Evolutionary conservation across 306 rosid genomes (phyloP), one percentile per base, ranked within the genome.

Genomic region (Abrus precatorius): DNA sequence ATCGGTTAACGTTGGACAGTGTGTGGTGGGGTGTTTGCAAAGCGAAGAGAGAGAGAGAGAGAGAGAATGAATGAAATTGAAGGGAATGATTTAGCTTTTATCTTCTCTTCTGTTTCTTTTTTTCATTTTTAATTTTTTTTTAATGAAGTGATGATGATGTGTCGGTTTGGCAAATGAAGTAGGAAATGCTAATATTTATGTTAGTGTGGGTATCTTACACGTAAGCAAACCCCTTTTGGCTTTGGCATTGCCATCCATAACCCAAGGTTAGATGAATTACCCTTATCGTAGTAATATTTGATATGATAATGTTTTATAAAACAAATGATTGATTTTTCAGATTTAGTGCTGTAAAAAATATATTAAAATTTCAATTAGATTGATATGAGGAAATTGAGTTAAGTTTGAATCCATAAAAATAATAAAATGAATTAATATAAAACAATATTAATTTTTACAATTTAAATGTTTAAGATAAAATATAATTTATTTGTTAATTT

Each of bases 121-220:
- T 30, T 3, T 6, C 12, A 12, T 1, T 67, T 28, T 28, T 1
- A 3, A 2, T 9, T 9, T 45, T 7, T 14, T n/a, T 66, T 83
- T 76, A 7, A 82, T 84, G 84, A 28, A 73, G 78, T 56, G 32
- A 30, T 71, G 89, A 87, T 90, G 90, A 90, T 75, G 91, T 90
- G 89, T 86, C 88, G 54, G 61, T 74, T n/a, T 56, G 83, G 76
- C 38, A 85, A 87, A 40, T 20, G 86, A 81, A 81, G 0, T 61
- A 64, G 83, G 65, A 65, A 48, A 72, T 43, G 85, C 40, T n/a
- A 60, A 63, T 44, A 3, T 9, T 10, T 10, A 13, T 63, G 5
- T 13, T 6, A 63, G 47, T 34, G 69, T 63, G 48, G 69, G 48
- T 63, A 12, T 63, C 69, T 33, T 36, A 63, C 69, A 63, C 69